Conservation (phyloP, 306 rosid genomes). For the Carpinus viminea region DNA sequence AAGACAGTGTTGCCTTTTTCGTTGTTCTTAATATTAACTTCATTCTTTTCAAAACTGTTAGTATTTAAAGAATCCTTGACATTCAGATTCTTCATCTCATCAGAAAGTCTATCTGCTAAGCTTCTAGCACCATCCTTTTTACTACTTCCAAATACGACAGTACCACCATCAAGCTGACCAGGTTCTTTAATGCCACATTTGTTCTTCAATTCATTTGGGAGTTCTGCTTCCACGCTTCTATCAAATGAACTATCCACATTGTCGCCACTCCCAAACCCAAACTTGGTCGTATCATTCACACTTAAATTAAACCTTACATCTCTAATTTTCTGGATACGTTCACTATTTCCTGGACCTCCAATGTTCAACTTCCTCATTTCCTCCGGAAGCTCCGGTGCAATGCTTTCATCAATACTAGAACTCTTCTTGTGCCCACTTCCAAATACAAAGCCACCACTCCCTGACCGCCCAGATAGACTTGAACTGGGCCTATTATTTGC, state of each 20-base stretch:
- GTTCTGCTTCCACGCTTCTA: constrained; percentile 42
- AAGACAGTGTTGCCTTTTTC: constrained; percentile 19
- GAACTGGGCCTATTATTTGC: constrained; percentile 20
- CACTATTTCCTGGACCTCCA: constrained; percentile 27
- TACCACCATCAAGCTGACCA: constrained; percentile 20
- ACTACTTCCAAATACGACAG: too few relatives aligned
- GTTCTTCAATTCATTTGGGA: constrained; percentile 54
- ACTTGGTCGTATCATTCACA: constrained; percentile 26
- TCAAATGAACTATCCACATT: constrained; percentile 34
- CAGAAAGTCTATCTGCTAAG: constrained; percentile 36
- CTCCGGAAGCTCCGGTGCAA: constrained; percentile 46
- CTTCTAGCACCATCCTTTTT: constrained; percentile 15
- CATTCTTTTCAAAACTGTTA: constrained; percentile 22
- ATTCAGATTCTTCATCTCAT: constrained; percentile 59
- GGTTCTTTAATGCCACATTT: constrained; percentile 48
- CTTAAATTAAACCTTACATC: constrained; percentile 25
- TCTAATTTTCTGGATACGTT: constrained; percentile 18
- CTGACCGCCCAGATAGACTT: constrained; percentile 2
- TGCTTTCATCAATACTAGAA: constrained; percentile 27
- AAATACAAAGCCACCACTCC: constrained; percentile 23
- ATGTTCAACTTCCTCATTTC: constrained; percentile 58
- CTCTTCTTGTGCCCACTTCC: constrained; percentile 6
- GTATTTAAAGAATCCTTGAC: constrained; percentile 33
- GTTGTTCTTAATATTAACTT: constrained; percentile 15
- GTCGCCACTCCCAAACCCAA: constrained; percentile 29